Conservation (phyloP, 2,329 filamentous ascomycete genomes). For the Thelonectria rubi region DNA sequence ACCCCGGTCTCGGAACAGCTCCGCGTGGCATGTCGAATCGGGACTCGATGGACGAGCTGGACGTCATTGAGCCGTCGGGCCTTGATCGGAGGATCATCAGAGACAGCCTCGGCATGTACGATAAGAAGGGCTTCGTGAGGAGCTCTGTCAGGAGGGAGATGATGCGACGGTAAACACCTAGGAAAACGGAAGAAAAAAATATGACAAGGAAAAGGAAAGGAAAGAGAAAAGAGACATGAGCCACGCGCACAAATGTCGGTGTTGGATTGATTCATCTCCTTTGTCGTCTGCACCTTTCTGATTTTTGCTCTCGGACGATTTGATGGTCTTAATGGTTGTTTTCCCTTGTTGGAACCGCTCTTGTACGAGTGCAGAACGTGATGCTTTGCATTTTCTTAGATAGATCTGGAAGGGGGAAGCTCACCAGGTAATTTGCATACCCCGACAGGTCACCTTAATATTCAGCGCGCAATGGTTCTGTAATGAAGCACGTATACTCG, state of each 20-base stretch:
- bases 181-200: background rate
- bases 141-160: constrained; percentile 51
- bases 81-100: constrained; percentile 40
- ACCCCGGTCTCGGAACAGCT: constrained; percentile 34
- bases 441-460: constrained; percentile 41
- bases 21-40: constrained; percentile 33
- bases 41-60: constrained; percentile 41
- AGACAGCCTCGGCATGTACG: constrained; percentile 56
- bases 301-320: constrained; percentile 21
- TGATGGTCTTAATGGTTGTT: constrained; percentile 5
- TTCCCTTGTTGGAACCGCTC: constrained; percentile 5
- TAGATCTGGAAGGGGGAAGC: constrained; percentile 22
- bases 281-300: constrained; percentile 7
- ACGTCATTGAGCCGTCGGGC: constrained; percentile 33
- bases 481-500: constrained; percentile 21
- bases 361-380: constrained; percentile 18
- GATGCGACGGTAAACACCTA: background rate
- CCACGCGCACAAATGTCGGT: background rate
- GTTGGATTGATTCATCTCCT: constrained; percentile 16
- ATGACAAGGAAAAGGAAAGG: background rate
- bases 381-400: constrained; percentile 9
- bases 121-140: constrained; percentile 57
- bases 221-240: background rate
- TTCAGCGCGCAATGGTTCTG: constrained; percentile 41
- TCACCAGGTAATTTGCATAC: constrained; percentile 29